Conservation (phyloP, 139 green algal genomes). For the Tetradesmus lagerheimii region DNA sequence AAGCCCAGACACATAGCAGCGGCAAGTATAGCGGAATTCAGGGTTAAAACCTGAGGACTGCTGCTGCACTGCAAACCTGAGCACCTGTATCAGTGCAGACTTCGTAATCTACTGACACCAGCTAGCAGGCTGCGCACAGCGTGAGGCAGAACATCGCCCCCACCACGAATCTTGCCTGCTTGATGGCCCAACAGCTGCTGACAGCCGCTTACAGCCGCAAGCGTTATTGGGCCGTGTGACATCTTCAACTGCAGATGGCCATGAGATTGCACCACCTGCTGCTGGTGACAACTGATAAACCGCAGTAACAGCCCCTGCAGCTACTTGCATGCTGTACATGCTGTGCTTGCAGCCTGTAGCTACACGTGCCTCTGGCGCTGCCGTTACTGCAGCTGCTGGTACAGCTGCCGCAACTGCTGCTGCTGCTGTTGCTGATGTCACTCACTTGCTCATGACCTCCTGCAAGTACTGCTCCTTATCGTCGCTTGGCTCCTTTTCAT, state of each 20-base stretch:
- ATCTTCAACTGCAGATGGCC: too few relatives aligned
- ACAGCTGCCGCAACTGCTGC: neutral
- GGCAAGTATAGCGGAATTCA: neutral
- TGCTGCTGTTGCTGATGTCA: neutral
- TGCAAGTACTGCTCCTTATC: neutral
- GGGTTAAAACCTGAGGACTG: neutral
- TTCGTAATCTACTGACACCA: too few relatives aligned
- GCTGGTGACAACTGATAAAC: neutral
- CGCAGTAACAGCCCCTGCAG: too few relatives aligned
- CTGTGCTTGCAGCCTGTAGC: neutral
- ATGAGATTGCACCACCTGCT: neutral
- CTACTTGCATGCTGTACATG: neutral
- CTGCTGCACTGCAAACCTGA: too few relatives aligned
- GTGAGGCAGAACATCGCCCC: too few relatives aligned
- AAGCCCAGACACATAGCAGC: too few relatives aligned
- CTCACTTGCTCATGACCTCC: neutral
- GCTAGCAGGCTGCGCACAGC: too few relatives aligned
- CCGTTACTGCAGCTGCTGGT: neutral
- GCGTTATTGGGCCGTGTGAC: too few relatives aligned
- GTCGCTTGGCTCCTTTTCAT: neutral
- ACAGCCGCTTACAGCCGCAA: too few relatives aligned
- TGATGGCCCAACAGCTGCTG: too few relatives aligned
- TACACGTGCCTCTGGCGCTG: neutral
- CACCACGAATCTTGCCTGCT: too few relatives aligned
- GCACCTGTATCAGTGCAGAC: too few relatives aligned